Evolutionary conservation across 2,329 filamentous ascomycete genomes (phyloP).

Genomic region (Fusarium zealandicum): DNA sequence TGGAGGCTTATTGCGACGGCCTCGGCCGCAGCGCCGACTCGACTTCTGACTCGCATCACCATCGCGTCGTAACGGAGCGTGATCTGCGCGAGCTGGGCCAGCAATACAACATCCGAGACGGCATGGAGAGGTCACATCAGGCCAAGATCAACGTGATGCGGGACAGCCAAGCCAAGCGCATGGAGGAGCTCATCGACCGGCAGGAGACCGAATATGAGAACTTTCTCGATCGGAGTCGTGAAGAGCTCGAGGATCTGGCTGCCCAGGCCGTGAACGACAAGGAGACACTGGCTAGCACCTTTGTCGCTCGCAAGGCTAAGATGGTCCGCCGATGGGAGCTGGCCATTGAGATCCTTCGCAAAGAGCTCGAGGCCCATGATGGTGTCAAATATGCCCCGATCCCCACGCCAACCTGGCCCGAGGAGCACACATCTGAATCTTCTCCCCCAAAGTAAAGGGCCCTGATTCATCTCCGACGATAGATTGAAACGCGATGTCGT

Average conservation of each 20-base stretch:
- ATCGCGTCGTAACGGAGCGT: constrained; percentile 64
- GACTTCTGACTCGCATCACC: constrained; percentile 47
- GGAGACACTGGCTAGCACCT: constrained; percentile 54
- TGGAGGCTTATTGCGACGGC: constrained; percentile 70
- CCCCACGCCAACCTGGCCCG: constrained; percentile 46
- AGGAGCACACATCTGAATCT: constrained; percentile 12
- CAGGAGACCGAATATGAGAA: constrained; percentile 61
- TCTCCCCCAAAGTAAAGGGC: constrained; percentile 5
- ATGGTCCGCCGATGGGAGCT: constrained; percentile 61
- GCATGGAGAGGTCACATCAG: constrained; percentile 65
- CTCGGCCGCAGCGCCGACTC: constrained; percentile 52
- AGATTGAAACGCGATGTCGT: not conserved
- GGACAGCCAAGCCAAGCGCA: constrained; percentile 67
- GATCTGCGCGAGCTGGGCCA: constrained; percentile 66
- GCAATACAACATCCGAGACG: constrained; percentile 67
- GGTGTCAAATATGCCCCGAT: constrained; percentile 52
- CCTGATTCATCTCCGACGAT: not conserved
- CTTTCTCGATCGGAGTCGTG: constrained; percentile 54
- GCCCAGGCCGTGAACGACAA: constrained; percentile 58
- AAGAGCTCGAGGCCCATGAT: constrained; percentile 57
- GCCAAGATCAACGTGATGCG: constrained; percentile 70
- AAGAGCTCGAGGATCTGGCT: constrained; percentile 58
- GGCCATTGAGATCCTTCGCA: constrained; percentile 60
- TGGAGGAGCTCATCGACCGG: constrained; percentile 64
- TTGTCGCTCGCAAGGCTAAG: constrained; percentile 54